Base-by-base conservation (phyloP, 139 green algal species). In the Chlorella vulgaris region DNA sequence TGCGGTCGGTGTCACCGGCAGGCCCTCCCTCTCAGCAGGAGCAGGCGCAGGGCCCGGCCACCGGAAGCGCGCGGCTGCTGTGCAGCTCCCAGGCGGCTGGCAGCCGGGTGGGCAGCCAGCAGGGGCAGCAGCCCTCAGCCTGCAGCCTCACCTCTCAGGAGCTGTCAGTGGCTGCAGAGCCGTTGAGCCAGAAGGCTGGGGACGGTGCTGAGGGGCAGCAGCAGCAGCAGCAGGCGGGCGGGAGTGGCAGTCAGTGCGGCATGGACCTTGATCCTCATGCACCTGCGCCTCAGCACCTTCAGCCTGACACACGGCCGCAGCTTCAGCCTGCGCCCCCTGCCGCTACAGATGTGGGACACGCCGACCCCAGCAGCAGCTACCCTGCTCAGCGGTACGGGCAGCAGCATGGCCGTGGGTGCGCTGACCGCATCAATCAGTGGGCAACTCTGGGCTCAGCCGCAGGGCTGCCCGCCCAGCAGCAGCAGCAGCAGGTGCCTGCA, bases 141-240 rank as follows among this genome's bases (percentile, higher is more conserved):
- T 79, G 53, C 53, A 53, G 73, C 51, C 15, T 79, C 35, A 79
- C 51, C 53, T 55, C 35, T 5, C 73, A 79, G 33, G 53, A 79
- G 36, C 35, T 67, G 4, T 38, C 51, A 2, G 73, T 53, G 53
- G 50, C 62, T 33, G 22, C 53, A 10, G 73, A 67, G 29, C 73
- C 73, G 13, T 79, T 50, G 51, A 79, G 51, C 73, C 73, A 79
- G 53, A 50, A 50, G 1, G 71, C 39, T 22, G 70, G 42, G 1
- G 31, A 78, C 3, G 29, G 43, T 2, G 43, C 43, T 19, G 36
- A 80, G 53, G 7, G 33, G 74, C 74, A 68, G 74, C 50, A 68
- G 22, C 74, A 58, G 6, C n/a, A 18, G 69, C 69, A 76, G 69
- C 58, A 60, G 50, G 50, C 50, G 50, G 15, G 50, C 50, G 15